Percentiles rank a stretch among this genome's conserved stretches.
Conservation (phyloP, 78 protist species). For the Protostelium mycophagum region DNA sequence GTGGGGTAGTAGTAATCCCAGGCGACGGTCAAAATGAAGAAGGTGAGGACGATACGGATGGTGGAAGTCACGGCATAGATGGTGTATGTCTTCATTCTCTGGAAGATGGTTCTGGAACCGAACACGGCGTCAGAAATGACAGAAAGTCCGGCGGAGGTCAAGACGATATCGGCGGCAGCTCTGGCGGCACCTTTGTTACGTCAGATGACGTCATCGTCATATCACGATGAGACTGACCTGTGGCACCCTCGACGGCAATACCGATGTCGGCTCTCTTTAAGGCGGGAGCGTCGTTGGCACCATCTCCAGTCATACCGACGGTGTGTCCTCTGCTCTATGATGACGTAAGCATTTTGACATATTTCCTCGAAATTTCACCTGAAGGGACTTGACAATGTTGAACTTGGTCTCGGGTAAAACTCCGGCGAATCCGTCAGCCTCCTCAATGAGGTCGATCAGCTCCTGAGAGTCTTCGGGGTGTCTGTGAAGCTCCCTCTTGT, state of each 20-base stretch:
- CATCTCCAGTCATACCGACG: conserved; percentile 96
- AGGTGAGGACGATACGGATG: conserved; percentile 63
- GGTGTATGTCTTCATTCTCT: conserved; percentile 76
- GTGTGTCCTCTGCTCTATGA: conserved; percentile 58
- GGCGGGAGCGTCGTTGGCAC: conserved; percentile 98
- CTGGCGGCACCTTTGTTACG: conserved; percentile 89
- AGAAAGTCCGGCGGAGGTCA: conserved; percentile 79
- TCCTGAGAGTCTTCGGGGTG: not conserved
- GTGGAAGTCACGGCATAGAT: conserved; percentile 65
- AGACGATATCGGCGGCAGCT: conserved; percentile 85
- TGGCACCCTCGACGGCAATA: conserved; percentile 90
- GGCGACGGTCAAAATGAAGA: conserved; percentile 60
- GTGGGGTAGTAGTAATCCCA: conserved; percentile 72
- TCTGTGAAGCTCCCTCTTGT: conserved; percentile 9
- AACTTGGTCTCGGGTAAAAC: conserved; percentile 91
- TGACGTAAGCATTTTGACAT: too few relatives aligned
- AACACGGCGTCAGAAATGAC: conserved; percentile 78
- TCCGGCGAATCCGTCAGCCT: conserved; percentile 83
- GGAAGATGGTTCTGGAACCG: conserved; percentile 75
- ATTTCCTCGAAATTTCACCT: too few relatives aligned
- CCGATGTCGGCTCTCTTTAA: conserved; percentile 94
- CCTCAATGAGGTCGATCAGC: conserved; percentile 52
- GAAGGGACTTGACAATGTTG: conserved; percentile 77
- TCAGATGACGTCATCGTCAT: too few relatives aligned
- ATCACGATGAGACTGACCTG: too few relatives aligned